Percentiles rank a stretch among this genome's conserved stretches.
phyloP scores from a whole-genome alignment of 495 filamentous ascomycete species.

The Cercophora newfieldiana region DNA sequence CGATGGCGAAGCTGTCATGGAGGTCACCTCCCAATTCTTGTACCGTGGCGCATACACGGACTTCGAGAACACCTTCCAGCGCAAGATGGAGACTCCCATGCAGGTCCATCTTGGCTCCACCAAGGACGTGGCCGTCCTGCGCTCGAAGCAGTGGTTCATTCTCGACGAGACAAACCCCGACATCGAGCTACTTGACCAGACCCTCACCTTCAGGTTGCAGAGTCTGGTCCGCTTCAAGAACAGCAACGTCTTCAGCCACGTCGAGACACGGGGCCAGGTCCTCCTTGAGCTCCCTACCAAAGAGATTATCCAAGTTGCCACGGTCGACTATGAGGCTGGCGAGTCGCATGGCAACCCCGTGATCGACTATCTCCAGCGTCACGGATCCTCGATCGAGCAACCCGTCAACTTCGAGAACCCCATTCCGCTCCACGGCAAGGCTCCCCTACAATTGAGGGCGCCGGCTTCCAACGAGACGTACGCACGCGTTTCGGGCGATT shows the following conservation, averaged over 20 bases:
- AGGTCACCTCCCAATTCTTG: constrained; percentile 96
- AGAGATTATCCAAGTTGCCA: constrained; percentile 93
- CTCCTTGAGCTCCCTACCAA: constrained; percentile 95
- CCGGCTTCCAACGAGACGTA: constrained; percentile 98
- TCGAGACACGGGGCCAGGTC: constrained; percentile 91
- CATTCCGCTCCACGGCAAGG: constrained; percentile 92
- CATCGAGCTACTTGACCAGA: constrained; percentile 83
- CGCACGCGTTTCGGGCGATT: constrained; percentile 94
- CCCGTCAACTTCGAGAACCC: constrained; percentile 96
- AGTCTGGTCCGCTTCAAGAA: constrained; percentile 93
- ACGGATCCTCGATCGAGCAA: constrained; percentile 92
- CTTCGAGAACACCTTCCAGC: constrained; percentile 97
- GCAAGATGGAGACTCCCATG: constrained; percentile 93
- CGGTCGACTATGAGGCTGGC: constrained; percentile 89
- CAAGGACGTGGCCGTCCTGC: constrained; percentile 90
- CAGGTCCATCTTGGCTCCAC: constrained; percentile 81
- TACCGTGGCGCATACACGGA: constrained; percentile 92
- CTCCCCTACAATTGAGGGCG: constrained; percentile 78
- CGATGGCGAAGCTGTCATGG: constrained; percentile 88
- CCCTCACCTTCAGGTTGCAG: constrained; percentile 93
- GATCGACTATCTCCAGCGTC: constrained; percentile 89
- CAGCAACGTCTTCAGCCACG: constrained; percentile 85
- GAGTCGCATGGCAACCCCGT: constrained; percentile 93
- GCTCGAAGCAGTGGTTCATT: constrained; percentile 96
- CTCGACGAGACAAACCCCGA: constrained; percentile 68